phyloP scores from a whole-genome alignment of 371 early-diverging fungal species.

The Mortierella sp. region DNA sequence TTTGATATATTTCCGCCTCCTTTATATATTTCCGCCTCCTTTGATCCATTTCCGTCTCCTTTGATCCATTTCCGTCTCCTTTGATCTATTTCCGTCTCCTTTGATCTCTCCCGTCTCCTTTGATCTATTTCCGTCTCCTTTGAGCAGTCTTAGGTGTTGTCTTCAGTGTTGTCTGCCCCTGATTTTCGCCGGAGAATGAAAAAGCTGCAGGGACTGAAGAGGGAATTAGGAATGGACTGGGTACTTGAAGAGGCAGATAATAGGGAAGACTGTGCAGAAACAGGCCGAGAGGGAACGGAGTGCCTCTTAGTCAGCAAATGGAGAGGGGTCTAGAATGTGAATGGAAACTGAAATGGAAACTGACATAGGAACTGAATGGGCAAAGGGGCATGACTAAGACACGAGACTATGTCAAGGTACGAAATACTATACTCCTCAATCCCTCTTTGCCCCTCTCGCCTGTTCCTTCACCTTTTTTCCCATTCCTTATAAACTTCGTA shows the following conservation, averaged over 20 bases:
- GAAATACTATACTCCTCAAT: not conserved
- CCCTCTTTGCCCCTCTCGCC: not conserved
- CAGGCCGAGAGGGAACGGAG: not conserved
- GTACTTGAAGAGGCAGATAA: no score
- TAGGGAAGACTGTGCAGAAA: not conserved
- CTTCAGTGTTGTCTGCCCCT: not conserved
- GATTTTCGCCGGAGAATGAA: not conserved
- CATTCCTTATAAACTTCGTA: not conserved
- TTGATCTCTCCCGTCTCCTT: not conserved
- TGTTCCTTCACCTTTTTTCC: not conserved
- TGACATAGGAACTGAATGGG: no score
- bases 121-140: conserved; percentile 2
- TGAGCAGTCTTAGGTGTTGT: no score
- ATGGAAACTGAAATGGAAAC: no score
- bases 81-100: not conserved
- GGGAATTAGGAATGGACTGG: no score
- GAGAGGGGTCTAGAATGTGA: not conserved
- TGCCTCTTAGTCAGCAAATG: not conserved
- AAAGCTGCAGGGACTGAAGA: no score
- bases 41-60: no score
- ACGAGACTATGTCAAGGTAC: no score
- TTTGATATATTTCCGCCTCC: not conserved
- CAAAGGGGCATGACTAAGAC: no score
- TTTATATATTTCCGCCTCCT: not conserved
- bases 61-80: no score